phyloP scores from a whole-genome alignment of 2,329 filamentous ascomycete genomes.

The Fusarium camptoceras region DNA sequence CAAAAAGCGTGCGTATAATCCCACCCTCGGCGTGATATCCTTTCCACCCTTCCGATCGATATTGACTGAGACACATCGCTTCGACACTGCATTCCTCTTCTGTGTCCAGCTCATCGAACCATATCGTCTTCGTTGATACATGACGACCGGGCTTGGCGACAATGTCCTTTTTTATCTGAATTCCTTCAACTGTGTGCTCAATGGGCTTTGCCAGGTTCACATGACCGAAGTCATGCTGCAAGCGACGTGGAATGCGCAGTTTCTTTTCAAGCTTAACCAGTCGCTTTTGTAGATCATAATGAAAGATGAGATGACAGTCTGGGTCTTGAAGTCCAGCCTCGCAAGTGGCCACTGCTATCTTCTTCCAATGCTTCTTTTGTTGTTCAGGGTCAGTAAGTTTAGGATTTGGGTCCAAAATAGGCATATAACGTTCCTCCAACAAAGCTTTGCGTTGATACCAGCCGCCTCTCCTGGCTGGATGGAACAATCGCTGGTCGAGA shows the following conservation, averaged over 20 bases:
- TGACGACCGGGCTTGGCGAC: slow-evolving; percentile 53
- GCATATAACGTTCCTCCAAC: slow-evolving; percentile 96
- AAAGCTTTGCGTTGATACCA: slow-evolving; percentile 98
- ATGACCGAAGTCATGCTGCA: slow-evolving; percentile 94
- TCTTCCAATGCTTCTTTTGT: slow-evolving; percentile 86
- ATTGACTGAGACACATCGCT: slow-evolving; percentile 91
- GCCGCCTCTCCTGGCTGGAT: slow-evolving; percentile 82
- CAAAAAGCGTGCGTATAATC: slow-evolving; percentile 90
- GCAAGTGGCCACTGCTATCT: slow-evolving; percentile 81
- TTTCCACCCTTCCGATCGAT: slow-evolving; percentile 87
- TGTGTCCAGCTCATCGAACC: slow-evolving; percentile 81
- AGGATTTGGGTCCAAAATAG: slow-evolving; percentile 63
- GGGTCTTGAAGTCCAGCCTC: slow-evolving; percentile 88
- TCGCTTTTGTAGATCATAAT: slow-evolving; percentile 94
- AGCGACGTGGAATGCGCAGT: slow-evolving; percentile 82
- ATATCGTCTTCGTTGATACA: slow-evolving; percentile 79
- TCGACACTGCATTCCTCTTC: slow-evolving; percentile 87
- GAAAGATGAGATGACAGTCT: slow-evolving; percentile 90
- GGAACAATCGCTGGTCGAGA: slow-evolving; percentile 84
- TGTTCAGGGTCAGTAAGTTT: slow-evolving; percentile 54
- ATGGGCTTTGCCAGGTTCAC: slow-evolving; percentile 80
- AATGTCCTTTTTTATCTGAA: slow-evolving; percentile 76
- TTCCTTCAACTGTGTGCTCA: slow-evolving; percentile 80
- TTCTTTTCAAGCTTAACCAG: slow-evolving; percentile 90
- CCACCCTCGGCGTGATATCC: slow-evolving; percentile 94